phyloP scores from a whole-genome alignment of 2,329 filamentous ascomycete species.

The Exophiala sp. region DNA sequence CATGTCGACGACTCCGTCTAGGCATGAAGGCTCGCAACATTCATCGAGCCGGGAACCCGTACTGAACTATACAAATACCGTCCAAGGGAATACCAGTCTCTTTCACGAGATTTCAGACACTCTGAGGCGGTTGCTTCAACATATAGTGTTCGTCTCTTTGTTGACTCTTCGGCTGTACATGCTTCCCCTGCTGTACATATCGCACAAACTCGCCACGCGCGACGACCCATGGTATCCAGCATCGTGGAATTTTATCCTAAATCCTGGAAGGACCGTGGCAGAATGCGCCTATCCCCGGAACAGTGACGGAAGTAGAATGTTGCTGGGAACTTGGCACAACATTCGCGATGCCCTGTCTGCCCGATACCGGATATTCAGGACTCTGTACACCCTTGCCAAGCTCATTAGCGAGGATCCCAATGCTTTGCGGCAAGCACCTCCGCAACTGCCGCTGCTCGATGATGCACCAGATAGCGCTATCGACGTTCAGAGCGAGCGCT shows the following conservation, averaged over 20 bases:
- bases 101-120: conserved; percentile 34
- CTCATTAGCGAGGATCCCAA: conserved; percentile 11
- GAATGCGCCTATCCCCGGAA: conserved; percentile 1
- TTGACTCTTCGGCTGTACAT: conserved; percentile 21
- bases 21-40: not conserved
- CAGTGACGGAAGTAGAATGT: not conserved
- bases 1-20: not conserved
- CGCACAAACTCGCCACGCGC: conserved; percentile 14
- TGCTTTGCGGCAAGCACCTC: not conserved
- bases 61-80: not conserved
- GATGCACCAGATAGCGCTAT: conserved; percentile 1
- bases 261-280: conserved; percentile 1
- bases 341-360: conserved; percentile 1
- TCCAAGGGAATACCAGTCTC: conserved; percentile 5
- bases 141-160: conserved; percentile 13
- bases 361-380: conserved; percentile 8
- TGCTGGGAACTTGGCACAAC: conserved; percentile 1
- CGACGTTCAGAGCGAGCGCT: conserved; percentile 6
- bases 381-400: conserved; percentile 13
- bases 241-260: conserved; percentile 12
- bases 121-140: conserved; percentile 14
- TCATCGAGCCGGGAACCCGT: not conserved
- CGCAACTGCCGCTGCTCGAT: not conserved
- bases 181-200: conserved; percentile 20
- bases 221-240: conserved; percentile 15